Percentiles rank a stretch among this genome's conserved stretches.
Evolutionary conservation across 148 eudicot species (phyloP).

Genomic region (Cornus controversa): DNA sequence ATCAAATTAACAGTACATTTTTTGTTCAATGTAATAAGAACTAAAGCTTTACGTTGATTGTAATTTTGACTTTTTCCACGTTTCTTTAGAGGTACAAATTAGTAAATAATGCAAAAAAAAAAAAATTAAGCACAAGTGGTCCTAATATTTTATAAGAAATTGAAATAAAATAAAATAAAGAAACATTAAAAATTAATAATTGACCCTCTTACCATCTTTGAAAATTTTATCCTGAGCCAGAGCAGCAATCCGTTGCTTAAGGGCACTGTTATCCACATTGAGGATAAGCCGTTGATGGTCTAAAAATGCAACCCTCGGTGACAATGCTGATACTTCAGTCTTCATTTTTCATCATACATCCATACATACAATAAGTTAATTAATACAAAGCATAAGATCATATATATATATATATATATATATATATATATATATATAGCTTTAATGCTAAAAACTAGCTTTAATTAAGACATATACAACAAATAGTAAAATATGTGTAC

Average conservation of each 20-base stretch:
- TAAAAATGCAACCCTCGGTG: conserved; percentile 75
- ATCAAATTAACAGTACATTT: too few species aligned
- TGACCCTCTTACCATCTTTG: conserved; percentile 55
- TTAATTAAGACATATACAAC: background rate
- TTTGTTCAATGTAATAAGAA: too few species aligned
- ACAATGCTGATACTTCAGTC: conserved; percentile 83
- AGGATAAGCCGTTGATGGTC: conserved; percentile 78
- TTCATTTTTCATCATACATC: conserved; percentile 9
- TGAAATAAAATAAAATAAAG: too few species aligned
- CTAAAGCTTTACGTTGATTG: too few species aligned
- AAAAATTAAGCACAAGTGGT: too few species aligned
- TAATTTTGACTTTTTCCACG: too few species aligned
- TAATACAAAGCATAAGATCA: background rate
- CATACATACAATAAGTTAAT: background rate
- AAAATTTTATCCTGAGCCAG: conserved; percentile 85
- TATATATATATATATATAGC: background rate
- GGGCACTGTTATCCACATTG: conserved; percentile 72
- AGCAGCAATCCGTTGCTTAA: conserved; percentile 80
- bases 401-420: background rate
- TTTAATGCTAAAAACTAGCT: too few species aligned
- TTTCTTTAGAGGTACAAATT: too few species aligned
- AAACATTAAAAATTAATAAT: background rate
- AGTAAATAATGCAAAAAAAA: too few species aligned
- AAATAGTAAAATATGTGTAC: conserved; percentile 22
- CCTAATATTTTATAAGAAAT: too few species aligned